Base-by-base conservation (phyloP, 2,329 filamentous ascomycete genomes). In the Monosporascus sp. region DNA sequence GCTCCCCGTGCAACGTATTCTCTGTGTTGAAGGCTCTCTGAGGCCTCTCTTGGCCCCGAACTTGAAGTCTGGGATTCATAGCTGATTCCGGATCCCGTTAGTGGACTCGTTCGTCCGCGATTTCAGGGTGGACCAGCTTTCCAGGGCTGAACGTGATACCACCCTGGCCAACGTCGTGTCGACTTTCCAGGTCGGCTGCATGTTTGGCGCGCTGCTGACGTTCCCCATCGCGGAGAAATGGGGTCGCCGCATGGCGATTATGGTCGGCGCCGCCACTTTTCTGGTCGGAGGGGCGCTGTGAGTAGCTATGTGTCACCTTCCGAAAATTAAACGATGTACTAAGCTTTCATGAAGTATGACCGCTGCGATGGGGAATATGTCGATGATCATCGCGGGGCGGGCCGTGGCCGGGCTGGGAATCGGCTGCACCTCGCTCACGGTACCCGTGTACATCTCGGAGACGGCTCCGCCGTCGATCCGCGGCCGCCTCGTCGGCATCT, bases 371-470 rank as follows among this genome's bases (percentile, higher is more conserved):
- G 42, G 42, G 3, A 46, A 78, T 48, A 68, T 83, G 18, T 69
- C 72, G 14, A 81, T 83, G 73, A 77, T 84, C 45, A 72, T 83
- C 2, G 73, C 77, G 7, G 81, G 80, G 0, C 74, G 81, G 4
- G 77, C 79, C 56, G 64, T 80, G 41, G 74, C 72, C 17, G 78
- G 79, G 1, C 74, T 76, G 62, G 78, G 76, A 7, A 71, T 81
- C 39, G 79, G 77, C 6, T 59, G 77, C 8, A 68, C 77, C 44
- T 74, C 72, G 8, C 77, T 79, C 65, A 73, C 75, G 25, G 77
- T 83, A 2, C 81, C 80, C 2, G 74, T 83, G 38, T 84, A 83
- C 62, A 78, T 82, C 45, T 77, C 79, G 1, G 81, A 84, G 62
- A 78, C 75, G 59, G 76, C 80, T 0, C 77, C 79, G 57, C 74